Base-by-base conservation (phyloP, 2,329 filamentous ascomycete species). In the Penicillium psychrosexuale region DNA sequence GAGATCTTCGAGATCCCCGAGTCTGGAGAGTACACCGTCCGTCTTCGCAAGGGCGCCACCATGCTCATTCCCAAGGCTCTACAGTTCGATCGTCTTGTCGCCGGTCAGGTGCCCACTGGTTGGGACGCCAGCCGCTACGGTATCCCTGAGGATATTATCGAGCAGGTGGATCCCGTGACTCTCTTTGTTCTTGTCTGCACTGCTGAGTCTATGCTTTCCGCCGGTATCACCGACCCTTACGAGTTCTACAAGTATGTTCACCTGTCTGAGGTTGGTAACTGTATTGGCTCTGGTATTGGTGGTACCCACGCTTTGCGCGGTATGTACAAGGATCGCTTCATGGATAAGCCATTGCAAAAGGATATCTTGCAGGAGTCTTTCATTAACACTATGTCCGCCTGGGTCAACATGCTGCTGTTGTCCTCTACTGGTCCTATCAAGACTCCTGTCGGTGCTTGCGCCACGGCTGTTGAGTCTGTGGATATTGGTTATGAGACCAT, bases 221-320 rank as follows among this genome's bases (percentile, higher is more conserved):
- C 90, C 60, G 94, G 94, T 86, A 93, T 99, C 73, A 97, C 94
- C 27, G 95, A 99, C 72, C 95, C 94, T 19, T 99, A 97, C 72
- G 94, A 99, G 78, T 97, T 99, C 79, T 99, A 99, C 84, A 92
- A 97, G 81, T 99, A 99, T 69, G 92, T 99, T 60, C 94, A 99
- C 75, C 86, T 99, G 58, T 97, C 94, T 8, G 90, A 99, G 72
- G 90, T 99, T 48, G 94, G 94, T 75, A 99, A 99, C 83, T 97
- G 93, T 72, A 87, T 99, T 65, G 94, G 94, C 76, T 99, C 95
- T 31, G 94, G 95, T 82, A 96, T 99, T 80, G 94, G 94, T 83
- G 95, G 94, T 78, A 89, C 91, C 58, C 85, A 85, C 67, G 94
- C 94, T 66, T 84, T 99, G 62, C 88, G 91, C 68, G 93, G 93